A percentile compares a stretch with the other conserved stretches of the same genome.
These are phyloP conservation scores for Malassezia dermatis DNA, from an alignment of 1,284 basidiomycete genomes.

Conservation along the genomic window DNA sequence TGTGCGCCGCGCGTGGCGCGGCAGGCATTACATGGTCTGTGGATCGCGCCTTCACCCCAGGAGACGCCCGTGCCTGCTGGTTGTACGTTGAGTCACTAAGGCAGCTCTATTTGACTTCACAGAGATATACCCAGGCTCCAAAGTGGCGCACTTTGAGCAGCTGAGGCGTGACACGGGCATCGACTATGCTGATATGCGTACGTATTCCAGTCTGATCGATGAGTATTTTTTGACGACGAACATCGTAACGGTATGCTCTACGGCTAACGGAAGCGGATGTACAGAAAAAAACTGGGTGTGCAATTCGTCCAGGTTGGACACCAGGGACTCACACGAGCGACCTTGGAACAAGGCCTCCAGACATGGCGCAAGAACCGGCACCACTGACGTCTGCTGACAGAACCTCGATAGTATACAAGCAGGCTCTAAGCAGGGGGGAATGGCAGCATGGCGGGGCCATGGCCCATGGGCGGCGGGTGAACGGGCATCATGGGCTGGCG, in stretches of 20 bases:
- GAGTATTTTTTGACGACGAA: slow-evolving; percentile 45
- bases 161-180: slow-evolving; percentile 30
- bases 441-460: slow-evolving; percentile 7
- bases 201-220: background rate
- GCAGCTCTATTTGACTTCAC: slow-evolving; percentile 30
- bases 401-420: background rate
- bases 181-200: slow-evolving; percentile 35
- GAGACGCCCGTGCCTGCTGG: background rate
- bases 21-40: slow-evolving; percentile 36
- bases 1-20: slow-evolving; percentile 30
- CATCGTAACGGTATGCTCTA: slow-evolving; percentile 21
- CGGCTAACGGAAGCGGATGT: slow-evolving; percentile 25
- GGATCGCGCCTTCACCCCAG: slow-evolving; percentile 9
- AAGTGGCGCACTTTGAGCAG: slow-evolving; percentile 35
- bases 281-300: slow-evolving; percentile 34
- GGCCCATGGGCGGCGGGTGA: slow-evolving; percentile 3
- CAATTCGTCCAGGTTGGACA: slow-evolving; percentile 40
- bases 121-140: slow-evolving; percentile 45
- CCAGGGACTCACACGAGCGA: slow-evolving; percentile 28
- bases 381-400: background rate
- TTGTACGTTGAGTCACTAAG: background rate
- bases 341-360: slow-evolving; percentile 29
- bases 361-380: slow-evolving; percentile 24
- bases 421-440: slow-evolving; percentile 10
- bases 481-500: background rate